Evolutionary conservation across 1,284 basidiomycete genomes (phyloP).

Genomic region (Exobasidium cylindrosporum): DNA sequence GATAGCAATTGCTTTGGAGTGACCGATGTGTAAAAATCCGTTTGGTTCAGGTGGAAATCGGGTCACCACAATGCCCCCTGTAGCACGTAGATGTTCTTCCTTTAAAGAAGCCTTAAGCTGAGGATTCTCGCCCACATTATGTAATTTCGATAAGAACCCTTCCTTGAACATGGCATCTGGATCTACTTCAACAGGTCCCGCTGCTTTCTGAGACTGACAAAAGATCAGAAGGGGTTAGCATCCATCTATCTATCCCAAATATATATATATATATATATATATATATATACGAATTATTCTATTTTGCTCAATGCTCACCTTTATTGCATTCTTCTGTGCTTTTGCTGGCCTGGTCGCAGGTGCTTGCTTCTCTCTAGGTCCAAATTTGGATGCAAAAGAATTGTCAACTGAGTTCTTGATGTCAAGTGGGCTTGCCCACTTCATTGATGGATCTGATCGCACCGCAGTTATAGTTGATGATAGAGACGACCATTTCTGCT

Average conservation of each 20-base stretch:
- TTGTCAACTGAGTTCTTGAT: constrained; percentile 82
- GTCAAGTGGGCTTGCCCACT: constrained; percentile 67
- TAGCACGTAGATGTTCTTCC: constrained; percentile 75
- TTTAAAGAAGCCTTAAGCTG: constrained; percentile 77
- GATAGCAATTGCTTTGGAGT: constrained; percentile 97
- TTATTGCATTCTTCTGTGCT: constrained; percentile 17
- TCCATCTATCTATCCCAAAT: no score
- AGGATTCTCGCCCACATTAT: constrained; percentile 90
- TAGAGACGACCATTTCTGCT: constrained; percentile 6
- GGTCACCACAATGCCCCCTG: constrained; percentile 82
- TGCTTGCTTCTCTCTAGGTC: constrained; percentile 65
- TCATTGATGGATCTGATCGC: constrained; percentile 44
- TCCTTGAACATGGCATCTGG: constrained; percentile 79
- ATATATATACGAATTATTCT: no score
- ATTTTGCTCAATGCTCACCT: constrained; percentile 3
- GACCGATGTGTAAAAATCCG: constrained; percentile 88
- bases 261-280: no score
- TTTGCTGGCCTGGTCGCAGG: constrained; percentile 26
- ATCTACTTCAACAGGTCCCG: constrained; percentile 25
- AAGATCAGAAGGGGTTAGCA: no score
- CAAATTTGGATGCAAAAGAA: constrained; percentile 72
- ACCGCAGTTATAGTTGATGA: constrained; percentile 52
- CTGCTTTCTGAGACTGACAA: no score
- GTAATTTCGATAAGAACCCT: constrained; percentile 88
- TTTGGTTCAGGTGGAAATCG: constrained; percentile 99